Evolutionary conservation across 345 rosid genomes (phyloP).

Genomic region (Citrus sp.): DNA sequence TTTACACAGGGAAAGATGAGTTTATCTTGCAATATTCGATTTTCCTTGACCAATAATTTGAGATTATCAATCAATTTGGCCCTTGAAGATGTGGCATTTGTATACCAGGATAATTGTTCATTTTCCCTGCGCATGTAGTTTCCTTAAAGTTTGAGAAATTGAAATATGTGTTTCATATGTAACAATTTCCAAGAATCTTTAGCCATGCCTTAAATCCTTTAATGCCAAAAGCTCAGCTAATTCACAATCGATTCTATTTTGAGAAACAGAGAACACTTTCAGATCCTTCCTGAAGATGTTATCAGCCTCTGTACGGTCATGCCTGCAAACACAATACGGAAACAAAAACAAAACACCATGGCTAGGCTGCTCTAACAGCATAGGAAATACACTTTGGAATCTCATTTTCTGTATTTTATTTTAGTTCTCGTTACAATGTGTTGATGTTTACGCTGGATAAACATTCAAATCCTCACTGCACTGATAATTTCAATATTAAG

Average conservation of each 20-base stretch:
- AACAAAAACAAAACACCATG: not conserved
- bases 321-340: not conserved
- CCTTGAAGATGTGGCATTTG: not conserved
- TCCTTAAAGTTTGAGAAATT: not conserved
- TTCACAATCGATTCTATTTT: not conserved
- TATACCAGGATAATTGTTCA: not conserved
- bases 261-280: not conserved
- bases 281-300: not conserved
- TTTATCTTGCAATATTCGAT: not conserved
- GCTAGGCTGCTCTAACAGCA: not conserved
- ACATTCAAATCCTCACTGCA: not conserved
- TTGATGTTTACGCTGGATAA: not conserved
- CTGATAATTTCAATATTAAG: not conserved
- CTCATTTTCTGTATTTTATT: not conserved
- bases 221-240: not conserved
- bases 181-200: constrained; percentile 5
- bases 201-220: constrained; percentile 13
- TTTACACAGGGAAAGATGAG: not conserved
- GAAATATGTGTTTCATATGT: not conserved
- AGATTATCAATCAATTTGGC: not conserved
- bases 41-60: not conserved
- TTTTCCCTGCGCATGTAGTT: not conserved
- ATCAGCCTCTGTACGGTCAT: not conserved
- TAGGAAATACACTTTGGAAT: not conserved
- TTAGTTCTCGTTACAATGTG: not conserved